Evolutionary conservation across 352 stramenopile genomes (phyloP), one percentile per base, ranked within the genome.

Genomic region (Globisporangium polare): DNA sequence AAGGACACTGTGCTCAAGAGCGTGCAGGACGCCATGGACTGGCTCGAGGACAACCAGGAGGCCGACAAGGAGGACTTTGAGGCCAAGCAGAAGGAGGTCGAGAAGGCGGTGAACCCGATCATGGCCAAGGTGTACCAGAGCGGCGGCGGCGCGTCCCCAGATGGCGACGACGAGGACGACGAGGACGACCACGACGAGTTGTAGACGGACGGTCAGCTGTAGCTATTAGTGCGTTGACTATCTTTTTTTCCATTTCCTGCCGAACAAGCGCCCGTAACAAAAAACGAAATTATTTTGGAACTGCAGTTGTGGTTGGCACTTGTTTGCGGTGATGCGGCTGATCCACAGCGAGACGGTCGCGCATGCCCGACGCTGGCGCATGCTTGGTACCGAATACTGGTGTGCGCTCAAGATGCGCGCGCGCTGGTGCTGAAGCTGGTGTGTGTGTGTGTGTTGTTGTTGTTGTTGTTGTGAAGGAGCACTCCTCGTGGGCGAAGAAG

Each of bases 41-140:
- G 98, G 98, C 83, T 99, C 42, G 98, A 99, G 69, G 95, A 98
- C 74, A 98, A 99, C 83, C 85, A 97, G 73, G 96, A 99, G 75
- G 90, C 93, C n/a, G 95, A 99, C 67, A 98, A 98, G 78, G 96
- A 99, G 26, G 97, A 99, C 72, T 99, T 96, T 65, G 86, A 95
- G 63, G 85, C 63, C n/a, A 98, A 99, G 89, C 94, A 99, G 77
- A 99, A 99, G 85, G 97, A 99, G 79, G 88, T 99, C 33, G 97
- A 99, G 85, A 94, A 97, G 79, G 68, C 98, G 29, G 91, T 90
- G 3, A 99, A 99, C 83, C 98, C 98, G 35, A 99, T 99, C 82
- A 99, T 99, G 91, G 83, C 89, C 66, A 98, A 98, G 76, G 79
- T 99, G 43, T 99, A 99, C 85, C 79, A 95, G 78, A 66, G 74